These are phyloP conservation scores for Botrytis byssoidea DNA, from an alignment of 2,329 filamentous ascomycete species.

Conservation along the genomic window DNA sequence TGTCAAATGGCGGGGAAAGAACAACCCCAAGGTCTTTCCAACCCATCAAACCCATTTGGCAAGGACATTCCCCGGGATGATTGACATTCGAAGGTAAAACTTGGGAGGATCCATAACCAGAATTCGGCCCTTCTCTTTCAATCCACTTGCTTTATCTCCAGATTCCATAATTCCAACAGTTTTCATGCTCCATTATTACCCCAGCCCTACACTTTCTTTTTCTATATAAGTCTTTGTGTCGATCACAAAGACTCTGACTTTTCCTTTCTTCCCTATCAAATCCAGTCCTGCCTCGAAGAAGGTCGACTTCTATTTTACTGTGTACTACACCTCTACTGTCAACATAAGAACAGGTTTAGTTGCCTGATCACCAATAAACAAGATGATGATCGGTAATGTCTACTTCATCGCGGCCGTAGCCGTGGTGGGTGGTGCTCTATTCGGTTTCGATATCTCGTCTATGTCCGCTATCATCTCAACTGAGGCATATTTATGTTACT, in stretches of 20 bases:
- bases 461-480: conserved; percentile 58
- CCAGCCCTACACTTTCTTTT: neutral
- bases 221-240: conserved; percentile 17
- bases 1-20: conserved; percentile 5
- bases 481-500: conserved; percentile 51
- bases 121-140: conserved; percentile 14
- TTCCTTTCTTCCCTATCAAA: neutral
- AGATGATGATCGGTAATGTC: conserved; percentile 35
- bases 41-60: conserved; percentile 1
- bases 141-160: conserved; percentile 8
- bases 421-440: conserved; percentile 38
- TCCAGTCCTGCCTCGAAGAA: neutral
- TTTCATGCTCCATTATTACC: conserved; percentile 13
- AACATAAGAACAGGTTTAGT: conserved; percentile 10
- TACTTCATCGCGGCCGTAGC: conserved; percentile 39
- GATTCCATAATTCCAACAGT: conserved; percentile 9
- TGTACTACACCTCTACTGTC: neutral
- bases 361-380: conserved; percentile 14
- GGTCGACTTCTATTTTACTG: neutral
- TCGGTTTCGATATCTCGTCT: conserved; percentile 54
- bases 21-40: neutral
- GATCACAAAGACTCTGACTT: neutral
- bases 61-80: conserved; percentile 5
- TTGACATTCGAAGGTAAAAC: neutral
- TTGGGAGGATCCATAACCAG: conserved; percentile 8